Evolutionary conservation across 805 yeast species (phyloP).

Genomic region (Soucietia sequanensis): DNA sequence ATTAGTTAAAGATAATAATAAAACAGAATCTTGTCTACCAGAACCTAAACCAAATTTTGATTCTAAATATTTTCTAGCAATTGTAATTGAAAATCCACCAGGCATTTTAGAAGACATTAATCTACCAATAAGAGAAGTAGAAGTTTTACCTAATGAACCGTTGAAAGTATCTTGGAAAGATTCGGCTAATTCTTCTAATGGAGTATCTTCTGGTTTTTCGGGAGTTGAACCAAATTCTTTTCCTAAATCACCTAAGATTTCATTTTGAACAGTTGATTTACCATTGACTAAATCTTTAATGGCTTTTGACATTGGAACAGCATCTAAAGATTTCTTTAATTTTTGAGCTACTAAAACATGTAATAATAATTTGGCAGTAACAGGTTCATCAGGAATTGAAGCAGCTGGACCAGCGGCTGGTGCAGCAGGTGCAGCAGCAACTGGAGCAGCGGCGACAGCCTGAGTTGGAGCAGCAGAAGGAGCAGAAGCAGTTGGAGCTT

Average conservation of each 20-base stretch:
- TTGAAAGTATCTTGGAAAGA: slow-evolving; percentile 86
- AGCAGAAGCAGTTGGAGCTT: slow-evolving; percentile 38
- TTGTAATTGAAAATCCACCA: slow-evolving; percentile 94
- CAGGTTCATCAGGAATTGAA: slow-evolving; percentile 85
- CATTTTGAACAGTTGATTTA: slow-evolving; percentile 97
- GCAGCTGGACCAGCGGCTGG: slow-evolving; percentile 80
- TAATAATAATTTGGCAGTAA: slow-evolving; percentile 74
- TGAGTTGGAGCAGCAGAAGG: slow-evolving; percentile 53
- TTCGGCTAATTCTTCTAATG: slow-evolving; percentile 93
- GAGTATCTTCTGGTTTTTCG: slow-evolving; percentile 98
- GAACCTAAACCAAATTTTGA: slow-evolving; percentile 88
- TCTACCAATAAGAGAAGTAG: slow-evolving; percentile 84
- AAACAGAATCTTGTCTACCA: slow-evolving; percentile 92
- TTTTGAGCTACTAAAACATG: slow-evolving; percentile 94
- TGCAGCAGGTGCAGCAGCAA: slow-evolving; percentile 60
- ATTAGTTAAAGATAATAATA: slow-evolving; percentile 76
- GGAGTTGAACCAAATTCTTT: slow-evolving; percentile 98
- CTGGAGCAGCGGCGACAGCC: slow-evolving; percentile 57
- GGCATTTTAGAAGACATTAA: slow-evolving; percentile 98
- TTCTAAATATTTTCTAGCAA: slow-evolving; percentile 89
- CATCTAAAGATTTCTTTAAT: slow-evolving; percentile 85
- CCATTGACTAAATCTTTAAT: slow-evolving; percentile 98
- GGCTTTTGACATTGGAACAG: slow-evolving; percentile 85
- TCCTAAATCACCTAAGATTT: slow-evolving; percentile 97
- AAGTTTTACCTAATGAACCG: slow-evolving; percentile 92